A percentile compares a stretch with the other conserved stretches of the same genome.
phyloP scores from a whole-genome alignment of 2,329 filamentous ascomycete genomes.

The Scleromitrula shiraiana region DNA sequence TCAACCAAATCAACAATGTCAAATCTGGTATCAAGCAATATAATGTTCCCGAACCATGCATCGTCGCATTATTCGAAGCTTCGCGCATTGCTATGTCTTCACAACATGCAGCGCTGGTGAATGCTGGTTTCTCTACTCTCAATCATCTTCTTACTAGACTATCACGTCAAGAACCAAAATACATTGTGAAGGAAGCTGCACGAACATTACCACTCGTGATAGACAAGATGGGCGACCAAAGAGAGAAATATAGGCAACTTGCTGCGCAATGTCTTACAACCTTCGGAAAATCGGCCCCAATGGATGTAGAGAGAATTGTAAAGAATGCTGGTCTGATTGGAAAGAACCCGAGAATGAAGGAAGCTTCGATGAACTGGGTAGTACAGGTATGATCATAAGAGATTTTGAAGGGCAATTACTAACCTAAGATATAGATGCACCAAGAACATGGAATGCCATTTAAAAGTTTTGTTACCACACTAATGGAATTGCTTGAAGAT shows the following conservation, averaged over 20 bases:
- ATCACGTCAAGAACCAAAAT: slow-evolving; percentile 73
- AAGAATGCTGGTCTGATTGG: slow-evolving; percentile 70
- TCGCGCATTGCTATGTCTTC: slow-evolving; percentile 67
- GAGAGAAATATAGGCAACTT: slow-evolving; percentile 72
- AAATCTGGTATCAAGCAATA: slow-evolving; percentile 91
- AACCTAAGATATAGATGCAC: slow-evolving; percentile 54
- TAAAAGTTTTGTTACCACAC: slow-evolving; percentile 68
- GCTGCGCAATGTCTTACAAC: slow-evolving; percentile 71
- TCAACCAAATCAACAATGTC: slow-evolving; percentile 61
- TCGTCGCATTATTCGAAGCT: slow-evolving; percentile 73
- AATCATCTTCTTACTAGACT: slow-evolving; percentile 82
- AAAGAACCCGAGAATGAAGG: slow-evolving; percentile 77
- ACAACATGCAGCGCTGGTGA: slow-evolving; percentile 68
- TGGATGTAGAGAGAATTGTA: slow-evolving; percentile 73
- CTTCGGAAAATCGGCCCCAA: slow-evolving; percentile 60
- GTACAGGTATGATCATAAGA: slow-evolving; percentile 49
- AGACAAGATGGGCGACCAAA: slow-evolving; percentile 80
- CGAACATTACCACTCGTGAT: slow-evolving; percentile 67
- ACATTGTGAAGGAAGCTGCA: slow-evolving; percentile 60
- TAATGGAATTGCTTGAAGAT: slow-evolving; percentile 85
- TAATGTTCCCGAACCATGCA: slow-evolving; percentile 69
- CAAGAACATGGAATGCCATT: slow-evolving; percentile 72
- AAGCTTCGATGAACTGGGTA: slow-evolving; percentile 78
- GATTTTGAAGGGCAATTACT: not conserved
- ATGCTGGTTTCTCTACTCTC: slow-evolving; percentile 79